Percentiles rank a stretch among this genome's conserved stretches.
Conservation (phyloP, 352 stramenopile genomes). For the Phytophthora hybrid region DNA sequence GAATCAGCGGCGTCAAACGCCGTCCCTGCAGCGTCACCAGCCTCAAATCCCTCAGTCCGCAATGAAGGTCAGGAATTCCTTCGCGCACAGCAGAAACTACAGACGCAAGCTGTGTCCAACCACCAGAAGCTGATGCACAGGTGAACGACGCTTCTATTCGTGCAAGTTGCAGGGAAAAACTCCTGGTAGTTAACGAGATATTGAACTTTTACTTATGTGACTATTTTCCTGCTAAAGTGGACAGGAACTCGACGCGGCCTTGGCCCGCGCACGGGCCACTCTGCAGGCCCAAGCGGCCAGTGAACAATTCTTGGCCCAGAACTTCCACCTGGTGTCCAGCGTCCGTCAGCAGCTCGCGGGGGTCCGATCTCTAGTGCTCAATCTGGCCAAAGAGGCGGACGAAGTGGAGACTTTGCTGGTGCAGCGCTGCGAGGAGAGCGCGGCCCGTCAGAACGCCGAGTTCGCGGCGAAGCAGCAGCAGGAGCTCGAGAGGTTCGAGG, state of each 20-base stretch:
- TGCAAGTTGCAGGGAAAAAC: slow-evolving; percentile 12
- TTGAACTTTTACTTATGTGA: slow-evolving; percentile 19
- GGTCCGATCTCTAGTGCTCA: slow-evolving; percentile 58
- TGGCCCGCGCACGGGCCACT: slow-evolving; percentile 49
- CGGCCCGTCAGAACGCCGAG: slow-evolving; percentile 74
- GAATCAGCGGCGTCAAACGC: slow-evolving; percentile 21
- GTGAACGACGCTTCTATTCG: slow-evolving; percentile 21
- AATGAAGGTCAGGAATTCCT: slow-evolving; percentile 61
- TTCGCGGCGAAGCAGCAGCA: slow-evolving; percentile 76
- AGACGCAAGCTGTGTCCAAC: slow-evolving; percentile 36
- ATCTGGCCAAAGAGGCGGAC: slow-evolving; percentile 66
- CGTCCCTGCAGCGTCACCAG: not conserved
- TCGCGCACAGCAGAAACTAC: slow-evolving; percentile 43
- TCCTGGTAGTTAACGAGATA: slow-evolving; percentile 20
- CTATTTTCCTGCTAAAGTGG: slow-evolving; percentile 44
- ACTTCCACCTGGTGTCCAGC: slow-evolving; percentile 65
- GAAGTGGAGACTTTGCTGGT: slow-evolving; percentile 78
- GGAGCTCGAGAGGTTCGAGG: slow-evolving; percentile 80
- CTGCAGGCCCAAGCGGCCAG: slow-evolving; percentile 73
- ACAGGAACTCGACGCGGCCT: slow-evolving; percentile 52
- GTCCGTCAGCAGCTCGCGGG: slow-evolving; percentile 64
- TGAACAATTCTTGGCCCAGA: slow-evolving; percentile 70
- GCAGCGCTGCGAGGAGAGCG: slow-evolving; percentile 75
- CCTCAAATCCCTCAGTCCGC: slow-evolving; percentile 5
- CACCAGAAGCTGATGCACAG: slow-evolving; percentile 62